Conservation (phyloP, 805 yeast genomes). For the Ogataea ganodermae region DNA sequence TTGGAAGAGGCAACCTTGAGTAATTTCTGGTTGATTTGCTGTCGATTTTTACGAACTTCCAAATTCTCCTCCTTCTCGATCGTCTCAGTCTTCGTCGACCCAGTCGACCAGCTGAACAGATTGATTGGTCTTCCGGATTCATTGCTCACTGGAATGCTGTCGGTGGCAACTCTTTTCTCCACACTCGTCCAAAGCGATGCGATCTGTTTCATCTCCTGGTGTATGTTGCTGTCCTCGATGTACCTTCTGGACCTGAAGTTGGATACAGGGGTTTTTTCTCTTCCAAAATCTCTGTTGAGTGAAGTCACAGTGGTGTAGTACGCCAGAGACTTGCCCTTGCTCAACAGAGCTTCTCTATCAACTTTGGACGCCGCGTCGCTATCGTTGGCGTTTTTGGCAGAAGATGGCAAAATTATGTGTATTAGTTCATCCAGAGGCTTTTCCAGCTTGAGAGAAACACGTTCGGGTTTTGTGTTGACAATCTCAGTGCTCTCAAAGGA, state of each 20-base stretch:
- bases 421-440: conserved; percentile 14
- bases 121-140: conserved; percentile 8
- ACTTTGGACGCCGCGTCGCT: neutral
- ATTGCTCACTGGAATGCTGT: neutral
- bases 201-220: conserved; percentile 16
- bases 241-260: conserved; percentile 28
- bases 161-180: conserved; percentile 31
- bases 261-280: conserved; percentile 1
- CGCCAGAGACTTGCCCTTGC: conserved; percentile 10
- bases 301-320: conserved; percentile 18
- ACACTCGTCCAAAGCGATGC: conserved; percentile 28
- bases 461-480: neutral
- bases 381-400: neutral
- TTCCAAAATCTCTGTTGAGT: conserved; percentile 5
- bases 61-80: conserved; percentile 2
- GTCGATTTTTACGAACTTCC: conserved; percentile 6
- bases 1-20: conserved; percentile 23
- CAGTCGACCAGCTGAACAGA: conserved; percentile 26
- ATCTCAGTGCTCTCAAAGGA: conserved; percentile 23
- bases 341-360: conserved; percentile 1
- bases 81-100: conserved; percentile 13
- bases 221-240: conserved; percentile 13
- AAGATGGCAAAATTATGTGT: conserved; percentile 3
- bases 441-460: conserved; percentile 3
- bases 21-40: conserved; percentile 26